Evolutionary conservation across 2,329 filamentous ascomycete genomes (phyloP), one percentile per base, ranked within the genome.

Genomic region (Colletotrichum camelliae): DNA sequence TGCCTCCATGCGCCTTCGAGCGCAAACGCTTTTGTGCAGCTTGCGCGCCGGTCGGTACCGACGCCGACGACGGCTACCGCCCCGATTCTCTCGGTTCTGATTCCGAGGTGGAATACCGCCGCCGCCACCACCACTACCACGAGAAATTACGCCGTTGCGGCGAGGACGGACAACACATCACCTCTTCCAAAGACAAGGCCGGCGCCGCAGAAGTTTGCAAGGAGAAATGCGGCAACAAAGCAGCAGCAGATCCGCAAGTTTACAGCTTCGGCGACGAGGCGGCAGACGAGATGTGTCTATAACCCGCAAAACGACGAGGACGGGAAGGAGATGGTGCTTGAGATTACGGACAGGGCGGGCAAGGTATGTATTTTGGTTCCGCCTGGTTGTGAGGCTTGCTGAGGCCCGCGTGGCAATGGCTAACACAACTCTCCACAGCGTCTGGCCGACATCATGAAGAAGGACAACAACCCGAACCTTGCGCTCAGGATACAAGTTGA

Each of bases 401-500:
- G 16, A 13, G 61, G 4, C 33, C 16, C 10, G 18, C 2, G 33
- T 13, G 61, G 13, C 1, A 16, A 35, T 39, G 67, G 66, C 70
- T 77, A 61, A 79, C 66, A 33, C 37, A 9, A n/a, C 13, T 15
- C 13, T 12, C 8, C n/a, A 48, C 79, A 92, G 91, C 94, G 96
- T 43, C 91, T 98, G 37, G 89, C 91, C 74, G 90, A 95, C 78
- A 98, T 97, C 77, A 96, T 95, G 89, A 82, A 86, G 48, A 91
- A 92, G 79, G 93, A 94, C 80, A 81, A 83, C 21, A 97, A 98
- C 83, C 95, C 95, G 3, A 89, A 94, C 81, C 91, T 98, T 37
- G 95, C 96, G 29, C 90, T 99, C n/a, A 94, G 96, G 68, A 94
- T 99, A 79, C 93, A 94, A 77, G 96, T 99, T 74, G 96, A 98